Conservation (phyloP, 23 red algal species). For the Gracilaria gracilis region DNA sequence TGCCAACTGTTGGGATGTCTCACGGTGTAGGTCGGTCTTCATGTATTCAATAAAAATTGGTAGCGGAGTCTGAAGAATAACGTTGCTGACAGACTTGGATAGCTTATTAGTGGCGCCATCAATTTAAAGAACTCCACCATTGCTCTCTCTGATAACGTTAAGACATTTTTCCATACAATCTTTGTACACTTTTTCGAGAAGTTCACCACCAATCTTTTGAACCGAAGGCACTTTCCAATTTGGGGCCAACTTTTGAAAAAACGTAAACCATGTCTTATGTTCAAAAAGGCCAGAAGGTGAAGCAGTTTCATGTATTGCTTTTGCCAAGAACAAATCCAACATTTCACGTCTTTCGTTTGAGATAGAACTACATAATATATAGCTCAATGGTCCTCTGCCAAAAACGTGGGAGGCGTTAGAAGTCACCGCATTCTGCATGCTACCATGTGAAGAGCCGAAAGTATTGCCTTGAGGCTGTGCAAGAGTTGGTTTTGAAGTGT, state of each 20-base stretch:
- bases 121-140: slow-evolving; percentile 19
- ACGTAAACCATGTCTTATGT: background rate
- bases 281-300: slow-evolving; percentile 13
- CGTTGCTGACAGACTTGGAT: slow-evolving; percentile 14
- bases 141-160: background rate
- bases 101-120: slow-evolving; percentile 11
- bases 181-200: slow-evolving; percentile 32
- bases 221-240: background rate
- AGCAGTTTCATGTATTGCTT: slow-evolving; percentile 22
- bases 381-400: background rate
- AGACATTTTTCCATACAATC: background rate
- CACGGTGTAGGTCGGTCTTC: slow-evolving; percentile 32
- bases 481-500: background rate
- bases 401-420: background rate
- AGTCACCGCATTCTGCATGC: background rate
- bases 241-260: background rate
- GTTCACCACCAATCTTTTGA: background rate
- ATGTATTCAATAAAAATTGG: slow-evolving; percentile 43
- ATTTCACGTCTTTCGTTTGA: background rate
- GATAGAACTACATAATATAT: background rate
- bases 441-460: background rate
- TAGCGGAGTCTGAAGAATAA: slow-evolving; percentile 21
- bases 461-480: background rate
- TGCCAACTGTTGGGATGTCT: background rate
- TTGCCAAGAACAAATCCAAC: slow-evolving; percentile 5